These are phyloP conservation scores for Metschnikowia dekortorum DNA, from an alignment of 805 yeast genomes.

Conservation along the genomic window DNA sequence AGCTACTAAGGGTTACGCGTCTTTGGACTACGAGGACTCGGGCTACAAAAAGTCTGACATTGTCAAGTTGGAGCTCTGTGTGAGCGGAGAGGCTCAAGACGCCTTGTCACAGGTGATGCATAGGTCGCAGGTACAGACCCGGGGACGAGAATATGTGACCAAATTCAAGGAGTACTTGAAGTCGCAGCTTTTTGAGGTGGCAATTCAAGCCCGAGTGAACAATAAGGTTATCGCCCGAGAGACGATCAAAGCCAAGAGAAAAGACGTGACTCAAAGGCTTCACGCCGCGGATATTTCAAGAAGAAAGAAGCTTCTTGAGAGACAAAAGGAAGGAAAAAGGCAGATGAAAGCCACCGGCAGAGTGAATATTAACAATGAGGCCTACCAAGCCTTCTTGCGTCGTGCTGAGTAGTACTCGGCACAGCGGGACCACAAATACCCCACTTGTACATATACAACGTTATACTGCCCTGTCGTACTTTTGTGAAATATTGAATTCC, in stretches of 20 bases:
- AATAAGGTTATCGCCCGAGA: constrained; percentile 82
- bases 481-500: too few relatives aligned
- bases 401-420: constrained; percentile 17
- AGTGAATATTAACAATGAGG: constrained; percentile 75
- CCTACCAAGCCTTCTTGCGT: constrained; percentile 79
- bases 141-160: constrained; percentile 79
- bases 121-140: constrained; percentile 61
- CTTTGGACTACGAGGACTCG: constrained; percentile 89
- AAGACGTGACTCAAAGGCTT: constrained; percentile 88
- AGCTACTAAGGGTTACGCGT: constrained; percentile 86
- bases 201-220: constrained; percentile 84
- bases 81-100: constrained; percentile 85
- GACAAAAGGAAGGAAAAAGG: constrained; percentile 93
- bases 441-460: constrained; percentile 1
- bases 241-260: constrained; percentile 87
- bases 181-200: constrained; percentile 86
- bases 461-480: not conserved
- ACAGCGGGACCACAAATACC: not conserved
- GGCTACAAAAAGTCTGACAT: constrained; percentile 80
- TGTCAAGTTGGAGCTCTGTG: constrained; percentile 81
- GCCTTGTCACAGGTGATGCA: constrained; percentile 92
- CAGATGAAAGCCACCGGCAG: constrained; percentile 75
- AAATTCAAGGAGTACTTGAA: constrained; percentile 74
- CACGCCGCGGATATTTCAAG: constrained; percentile 93
- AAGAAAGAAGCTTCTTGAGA: constrained; percentile 78